These are phyloP conservation scores for Nepenthes gracilis DNA, from an alignment of 148 eudicot genomes.

Conservation along the genomic window DNA sequence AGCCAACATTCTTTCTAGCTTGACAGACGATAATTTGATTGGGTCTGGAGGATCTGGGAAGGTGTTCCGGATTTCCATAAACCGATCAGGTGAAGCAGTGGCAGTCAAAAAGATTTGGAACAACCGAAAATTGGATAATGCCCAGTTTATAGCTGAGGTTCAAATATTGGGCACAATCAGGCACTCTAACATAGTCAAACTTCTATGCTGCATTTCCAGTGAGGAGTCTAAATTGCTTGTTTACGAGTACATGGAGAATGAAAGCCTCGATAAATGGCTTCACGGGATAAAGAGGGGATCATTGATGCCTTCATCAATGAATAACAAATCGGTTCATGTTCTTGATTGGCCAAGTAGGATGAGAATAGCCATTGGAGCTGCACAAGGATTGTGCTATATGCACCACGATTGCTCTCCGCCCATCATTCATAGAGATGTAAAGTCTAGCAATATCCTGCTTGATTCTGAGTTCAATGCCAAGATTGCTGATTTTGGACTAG, in stretches of 20 bases:
- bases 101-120: slow-evolving; percentile 60
- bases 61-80: slow-evolving; percentile 34
- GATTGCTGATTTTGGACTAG: slow-evolving; percentile 73
- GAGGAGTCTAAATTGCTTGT: slow-evolving; percentile 51
- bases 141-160: slow-evolving; percentile 53
- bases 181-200: slow-evolving; percentile 70
- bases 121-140: slow-evolving; percentile 18
- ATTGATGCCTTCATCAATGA: no score
- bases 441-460: slow-evolving; percentile 61
- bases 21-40: slow-evolving; percentile 44
- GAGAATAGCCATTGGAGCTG: slow-evolving; percentile 54
- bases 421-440: slow-evolving; percentile 61
- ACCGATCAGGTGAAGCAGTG: slow-evolving; percentile 21
- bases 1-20: slow-evolving; percentile 28
- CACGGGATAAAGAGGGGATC: slow-evolving; percentile 18
- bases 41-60: slow-evolving; percentile 66
- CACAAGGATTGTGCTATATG: slow-evolving; percentile 66
- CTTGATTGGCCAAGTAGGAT: slow-evolving; percentile 60
- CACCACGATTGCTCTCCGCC: slow-evolving; percentile 66
- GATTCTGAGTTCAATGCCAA: slow-evolving; percentile 52
- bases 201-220: slow-evolving; percentile 61
- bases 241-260: slow-evolving; percentile 68
- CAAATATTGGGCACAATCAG: slow-evolving; percentile 46
- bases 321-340: background rate
- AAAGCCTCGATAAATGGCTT: slow-evolving; percentile 62